Base-by-base conservation (phyloP, 2,329 filamentous ascomycete species). In the Penicillium janthinellum region DNA sequence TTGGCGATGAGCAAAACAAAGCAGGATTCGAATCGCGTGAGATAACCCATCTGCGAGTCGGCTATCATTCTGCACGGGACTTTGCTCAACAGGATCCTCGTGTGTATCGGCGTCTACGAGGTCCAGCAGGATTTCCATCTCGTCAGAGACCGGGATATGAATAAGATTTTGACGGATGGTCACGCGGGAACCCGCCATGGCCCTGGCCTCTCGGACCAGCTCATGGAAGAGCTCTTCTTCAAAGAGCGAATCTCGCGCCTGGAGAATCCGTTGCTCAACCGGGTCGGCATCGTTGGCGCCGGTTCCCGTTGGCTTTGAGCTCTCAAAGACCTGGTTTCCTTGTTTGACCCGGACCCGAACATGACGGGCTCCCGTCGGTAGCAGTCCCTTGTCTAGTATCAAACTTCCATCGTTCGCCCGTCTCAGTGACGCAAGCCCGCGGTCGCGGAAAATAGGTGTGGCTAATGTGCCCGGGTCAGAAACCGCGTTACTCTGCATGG, bases 221-320 rank as follows among this genome's bases (percentile, higher is more conserved):
- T 99, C 95, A 67, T 96, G 88, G 84, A 92, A 97, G 1, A 99
- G 79, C 72, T 99, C 95, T 2, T 88, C 83, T 38, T 86, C 82
- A 28, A 81, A 79, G 5, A 86, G 77, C 1, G 83, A 82, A 44
- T 81, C 79, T 4, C 84, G 84, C 14, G 73, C 75, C 62, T 74
- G 73, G 14, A 73, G 65, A 47, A 73, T 75, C 66, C 73, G 64
- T 75, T 70, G 59, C 70, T 78, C 73, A 14, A 75, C 71, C 0
- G 74, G 67, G 5, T 73, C 68, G 14, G 65, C 62, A 11, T 67
- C 52, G 15, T 53, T 56, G 12, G 67, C 56, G 3, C 58, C 54
- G 6, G 66, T 57, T n/a, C 52, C 62, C 2, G 52, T 62, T 0
- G 71, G 58, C 35, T 67, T 71, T 0, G 81, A 86, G 31, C 74